Evolutionary conservation across 1,139 yeast genomes (phyloP), one percentile per base, ranked within the genome.

Genomic region (Nakaseomyces nivariensis): DNA sequence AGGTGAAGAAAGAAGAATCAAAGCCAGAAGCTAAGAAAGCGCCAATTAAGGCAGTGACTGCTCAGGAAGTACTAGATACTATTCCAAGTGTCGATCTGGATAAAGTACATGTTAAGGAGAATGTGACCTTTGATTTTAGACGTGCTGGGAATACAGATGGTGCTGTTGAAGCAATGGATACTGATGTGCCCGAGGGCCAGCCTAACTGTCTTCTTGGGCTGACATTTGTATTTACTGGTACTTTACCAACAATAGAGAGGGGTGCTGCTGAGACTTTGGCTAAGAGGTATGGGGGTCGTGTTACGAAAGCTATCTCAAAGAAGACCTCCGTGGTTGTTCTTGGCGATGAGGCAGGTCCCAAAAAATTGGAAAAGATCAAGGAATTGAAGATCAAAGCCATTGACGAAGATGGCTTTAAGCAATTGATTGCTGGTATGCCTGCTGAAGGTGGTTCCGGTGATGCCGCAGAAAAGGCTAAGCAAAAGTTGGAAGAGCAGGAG

Each of bases 321-420:
- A 86, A 84, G 61, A 94, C 98, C 0, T 79, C 88, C 37, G 74
- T 89, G 45, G 96, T 92, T 5, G 97, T 92, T 1, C 74, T 94
- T 32, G 99, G 99, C 5, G 88, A 79, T 48, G 97, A 92, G 58
- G 98, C 98, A 1, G 99, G 99, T 0, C 97, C 98, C 1, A 81
- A 89, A n/a, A 92, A 92, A 67, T 80, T 92, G 46, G 79, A 81
- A 58, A 87, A 84, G 61, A 92, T 94, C 59, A 82, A 79, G 58
- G 77, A 79, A 49, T 71, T 82, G 56, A 77, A 78, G 9, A 78
- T 87, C 49, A 90, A 90, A 66, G 87, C 95, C 29, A 85, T 92
- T 52, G 82, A 81, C 60, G 96, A 92, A 64, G 85, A 78, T 5
- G 98, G 98, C 0, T 89, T 94, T 59, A 69, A 86, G 45, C 79